Evolutionary conservation across 495 filamentous ascomycete genomes (phyloP), one percentile per base, ranked within the genome.

Genomic region (Oleoguttula mirabilis): DNA sequence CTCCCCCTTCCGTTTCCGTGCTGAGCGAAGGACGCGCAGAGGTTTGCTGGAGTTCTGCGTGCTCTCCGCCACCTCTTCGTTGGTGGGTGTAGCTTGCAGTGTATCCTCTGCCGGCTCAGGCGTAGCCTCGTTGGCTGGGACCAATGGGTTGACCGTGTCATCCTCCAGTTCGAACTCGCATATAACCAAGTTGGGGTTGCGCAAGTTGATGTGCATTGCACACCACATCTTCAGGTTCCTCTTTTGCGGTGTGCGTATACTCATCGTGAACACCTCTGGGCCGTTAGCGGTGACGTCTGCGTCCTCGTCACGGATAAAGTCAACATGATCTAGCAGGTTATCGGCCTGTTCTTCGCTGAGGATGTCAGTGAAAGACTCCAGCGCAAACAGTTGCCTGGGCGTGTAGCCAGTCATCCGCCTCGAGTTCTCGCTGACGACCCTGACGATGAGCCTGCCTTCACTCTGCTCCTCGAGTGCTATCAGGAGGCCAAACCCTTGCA

Each of bases 111-210:
- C 80, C 11, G 56, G 54, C 12, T 76, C 70, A 0, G 72, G 75
- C 1, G 67, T 71, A 0, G 60, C 50, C 34, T 79, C 75, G 2
- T 64, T 61, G 0, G 76, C 67, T 36, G 69, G 66, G 3, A 72
- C 70, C 15, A 92, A 62, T 0, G 88, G 88, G 52, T 83, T 76
- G 0, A 69, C 46, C 0, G 64, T 64, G 54, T 96, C 88, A 41
- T 94, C 79, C 58, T 94, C 84, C 14, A 85, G 59, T 56, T 96
- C 88, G 46, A 96, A 88, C 53, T 96, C 88, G 66, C 85, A 94
- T 25, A 96, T 82, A 15, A 92, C 67, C 21, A 88, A 51, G 35
- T 86, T 75, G 2, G 70, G 70, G 43, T 83, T 75, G 0, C 64
- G 60, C 11, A 72, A 65, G 43, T 74, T 79, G 36, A 79, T 68